These are phyloP conservation scores for Emmonsia crescens DNA, from an alignment of 2,329 filamentous ascomycete genomes.

Conservation along the genomic window DNA sequence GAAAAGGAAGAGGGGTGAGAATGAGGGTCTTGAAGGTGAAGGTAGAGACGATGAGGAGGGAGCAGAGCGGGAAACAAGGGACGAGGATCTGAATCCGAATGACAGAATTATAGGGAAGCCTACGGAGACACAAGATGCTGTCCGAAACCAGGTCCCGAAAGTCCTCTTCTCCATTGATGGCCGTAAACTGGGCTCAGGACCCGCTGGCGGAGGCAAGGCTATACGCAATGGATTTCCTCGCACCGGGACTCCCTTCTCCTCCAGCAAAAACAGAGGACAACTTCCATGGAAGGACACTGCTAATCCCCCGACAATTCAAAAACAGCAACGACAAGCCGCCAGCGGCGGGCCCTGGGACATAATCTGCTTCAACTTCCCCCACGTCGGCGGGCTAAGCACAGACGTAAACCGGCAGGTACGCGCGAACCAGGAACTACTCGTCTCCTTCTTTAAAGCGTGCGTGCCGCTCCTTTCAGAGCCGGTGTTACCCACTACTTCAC, in stretches of 20 bases:
- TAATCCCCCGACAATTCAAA: background rate
- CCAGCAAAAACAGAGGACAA: background rate
- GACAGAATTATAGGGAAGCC: background rate
- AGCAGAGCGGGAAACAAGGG: slow-evolving; percentile 1
- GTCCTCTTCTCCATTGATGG: slow-evolving; percentile 36
- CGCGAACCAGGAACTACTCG: slow-evolving; percentile 60
- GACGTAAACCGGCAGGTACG: slow-evolving; percentile 93
- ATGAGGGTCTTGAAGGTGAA: slow-evolving; percentile 2
- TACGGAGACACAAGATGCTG: background rate
- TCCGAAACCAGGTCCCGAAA: slow-evolving; percentile 14
- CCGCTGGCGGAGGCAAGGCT: slow-evolving; percentile 32
- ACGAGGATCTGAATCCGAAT: background rate
- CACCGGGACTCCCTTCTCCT: background rate
- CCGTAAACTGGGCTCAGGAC: slow-evolving; percentile 28
- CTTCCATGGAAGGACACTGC: background rate
- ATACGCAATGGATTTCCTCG: slow-evolving; percentile 32
- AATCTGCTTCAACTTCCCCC: slow-evolving; percentile 93
- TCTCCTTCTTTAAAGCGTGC: slow-evolving; percentile 38
- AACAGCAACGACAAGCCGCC: slow-evolving; percentile 5
- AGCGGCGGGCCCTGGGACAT: slow-evolving; percentile 51
- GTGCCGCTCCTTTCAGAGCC: slow-evolving; percentile 30
- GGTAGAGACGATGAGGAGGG: background rate
- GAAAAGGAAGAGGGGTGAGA: slow-evolving; percentile 16
- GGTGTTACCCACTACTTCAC: slow-evolving; percentile 10
- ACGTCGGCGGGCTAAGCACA: slow-evolving; percentile 82